A percentile compares a stretch with the other conserved stretches of the same genome.
Evolutionary conservation across 2,329 filamentous ascomycete genomes (phyloP).

Genomic region (Leptographium procerum): DNA sequence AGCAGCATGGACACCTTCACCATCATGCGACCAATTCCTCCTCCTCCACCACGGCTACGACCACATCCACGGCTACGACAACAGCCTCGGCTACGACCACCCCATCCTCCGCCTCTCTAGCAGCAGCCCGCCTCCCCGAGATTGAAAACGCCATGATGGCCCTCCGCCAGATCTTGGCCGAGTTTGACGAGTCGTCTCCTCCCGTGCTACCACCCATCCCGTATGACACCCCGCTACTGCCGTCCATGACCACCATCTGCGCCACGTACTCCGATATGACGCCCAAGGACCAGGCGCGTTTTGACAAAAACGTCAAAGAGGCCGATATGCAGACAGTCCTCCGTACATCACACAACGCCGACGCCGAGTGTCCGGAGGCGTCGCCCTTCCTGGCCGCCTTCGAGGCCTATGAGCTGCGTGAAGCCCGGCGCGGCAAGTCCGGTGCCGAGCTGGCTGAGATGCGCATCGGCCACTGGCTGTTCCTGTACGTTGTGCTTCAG

Average conservation of each 20-base stretch:
- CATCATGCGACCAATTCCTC: not conserved
- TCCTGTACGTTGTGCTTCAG: constrained; percentile 68
- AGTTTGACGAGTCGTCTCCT: constrained; percentile 81
- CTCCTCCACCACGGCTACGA: not conserved
- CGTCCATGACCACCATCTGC: constrained; percentile 54
- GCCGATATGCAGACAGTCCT: constrained; percentile 68
- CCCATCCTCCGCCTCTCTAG: constrained; percentile 15
- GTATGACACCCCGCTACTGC: constrained; percentile 74
- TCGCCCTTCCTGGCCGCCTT: constrained; percentile 59
- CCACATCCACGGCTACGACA: not conserved
- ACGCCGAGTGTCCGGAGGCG: constrained; percentile 42
- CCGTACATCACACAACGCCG: constrained; percentile 71
- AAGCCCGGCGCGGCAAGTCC: constrained; percentile 47
- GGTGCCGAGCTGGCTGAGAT: constrained; percentile 59
- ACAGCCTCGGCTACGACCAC: not conserved
- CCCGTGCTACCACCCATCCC: constrained; percentile 86
- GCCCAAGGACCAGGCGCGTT: constrained; percentile 62
- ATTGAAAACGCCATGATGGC: constrained; percentile 52
- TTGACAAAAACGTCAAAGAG: constrained; percentile 61
- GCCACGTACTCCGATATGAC: constrained; percentile 54
- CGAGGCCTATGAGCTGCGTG: constrained; percentile 58
- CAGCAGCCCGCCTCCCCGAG: constrained; percentile 22
- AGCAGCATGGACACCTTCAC: not conserved
- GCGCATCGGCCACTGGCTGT: constrained; percentile 69
- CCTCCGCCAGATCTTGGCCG: constrained; percentile 67